Evolutionary conservation across 2,329 filamentous ascomycete species (phyloP).

Genomic region (Colletotrichum siamense): DNA sequence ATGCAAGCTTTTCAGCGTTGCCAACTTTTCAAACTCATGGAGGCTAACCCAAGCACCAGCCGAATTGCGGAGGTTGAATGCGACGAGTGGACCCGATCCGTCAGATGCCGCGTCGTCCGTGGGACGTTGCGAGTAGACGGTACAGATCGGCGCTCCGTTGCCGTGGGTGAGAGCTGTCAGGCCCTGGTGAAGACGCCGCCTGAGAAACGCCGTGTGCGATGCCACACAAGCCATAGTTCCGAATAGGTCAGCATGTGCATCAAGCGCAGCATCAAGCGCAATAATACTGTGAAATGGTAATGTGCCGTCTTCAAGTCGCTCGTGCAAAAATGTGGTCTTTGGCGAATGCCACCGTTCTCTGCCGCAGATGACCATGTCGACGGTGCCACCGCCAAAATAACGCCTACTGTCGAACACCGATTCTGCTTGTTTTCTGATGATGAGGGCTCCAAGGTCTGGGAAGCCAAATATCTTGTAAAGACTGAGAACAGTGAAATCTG

Average conservation of each 20-base stretch:
- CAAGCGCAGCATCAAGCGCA: constrained; percentile 77
- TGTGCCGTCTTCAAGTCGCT: constrained; percentile 88
- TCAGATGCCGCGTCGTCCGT: not conserved
- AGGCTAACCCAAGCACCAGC: constrained; percentile 79
- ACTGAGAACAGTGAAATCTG: constrained; percentile 88
- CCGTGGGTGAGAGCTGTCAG: constrained; percentile 69
- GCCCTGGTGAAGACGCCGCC: constrained; percentile 60
- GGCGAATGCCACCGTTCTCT: constrained; percentile 83
- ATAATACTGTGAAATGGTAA: constrained; percentile 90
- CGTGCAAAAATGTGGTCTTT: constrained; percentile 76
- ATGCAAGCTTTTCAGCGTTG: constrained; percentile 79
- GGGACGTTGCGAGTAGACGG: constrained; percentile 61
- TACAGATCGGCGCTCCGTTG: constrained; percentile 71
- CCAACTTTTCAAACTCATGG: constrained; percentile 86
- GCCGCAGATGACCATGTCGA: constrained; percentile 84
- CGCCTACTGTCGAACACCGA: constrained; percentile 67
- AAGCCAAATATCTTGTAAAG: constrained; percentile 99
- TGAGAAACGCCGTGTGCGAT: constrained; percentile 72
- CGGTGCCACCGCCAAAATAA: constrained; percentile 95
- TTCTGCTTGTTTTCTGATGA: constrained; percentile 76
- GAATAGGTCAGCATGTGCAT: constrained; percentile 72
- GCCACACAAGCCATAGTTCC: constrained; percentile 73
- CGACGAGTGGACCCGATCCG: constrained; percentile 74
- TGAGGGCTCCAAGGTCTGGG: constrained; percentile 84
- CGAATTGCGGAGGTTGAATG: constrained; percentile 80